Evolutionary conservation across 164 flowering plant species (phyloP).

Genomic region (Vitis rupestris): DNA sequence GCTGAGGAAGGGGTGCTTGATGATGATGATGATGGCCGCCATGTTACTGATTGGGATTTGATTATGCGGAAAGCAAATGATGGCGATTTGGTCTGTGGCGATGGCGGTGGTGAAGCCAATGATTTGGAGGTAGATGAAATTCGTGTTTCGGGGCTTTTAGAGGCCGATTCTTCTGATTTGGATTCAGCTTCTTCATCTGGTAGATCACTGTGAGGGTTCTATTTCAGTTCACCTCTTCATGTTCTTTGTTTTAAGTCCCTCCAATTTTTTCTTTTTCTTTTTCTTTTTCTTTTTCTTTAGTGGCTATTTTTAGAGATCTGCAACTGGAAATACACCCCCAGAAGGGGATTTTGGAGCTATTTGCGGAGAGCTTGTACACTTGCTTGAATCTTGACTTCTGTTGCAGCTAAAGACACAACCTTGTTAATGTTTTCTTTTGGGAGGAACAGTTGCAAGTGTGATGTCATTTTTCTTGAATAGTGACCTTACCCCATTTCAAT

Average conservation of each 20-base stretch:
- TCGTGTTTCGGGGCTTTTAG: slow-evolving; percentile 6
- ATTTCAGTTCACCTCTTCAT: neutral
- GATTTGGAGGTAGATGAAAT: slow-evolving; percentile 15
- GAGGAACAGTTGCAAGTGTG: neutral
- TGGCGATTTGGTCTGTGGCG: neutral
- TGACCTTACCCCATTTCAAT: too few relatives aligned
- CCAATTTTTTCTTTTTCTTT: neutral
- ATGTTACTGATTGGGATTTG: slow-evolving; percentile 16
- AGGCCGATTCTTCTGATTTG: slow-evolving; percentile 15
- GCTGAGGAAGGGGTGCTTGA: neutral
- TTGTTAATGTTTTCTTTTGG: neutral
- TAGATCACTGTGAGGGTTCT: slow-evolving; percentile 49
- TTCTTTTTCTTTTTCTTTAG: neutral
- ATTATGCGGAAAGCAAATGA: neutral
- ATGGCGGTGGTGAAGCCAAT: slow-evolving; percentile 14
- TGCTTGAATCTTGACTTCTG: too few relatives aligned
- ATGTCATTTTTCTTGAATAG: neutral
- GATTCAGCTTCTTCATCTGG: slow-evolving; percentile 42
- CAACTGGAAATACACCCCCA: too few relatives aligned
- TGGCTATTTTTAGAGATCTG: too few relatives aligned
- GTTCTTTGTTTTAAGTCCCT: neutral
- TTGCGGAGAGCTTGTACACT: neutral
- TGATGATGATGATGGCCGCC: slow-evolving; percentile 18
- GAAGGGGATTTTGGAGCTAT: neutral
- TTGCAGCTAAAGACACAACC: neutral